Conservation (phyloP, 2,329 filamentous ascomycete species). For the Penicillium aurantiogriseum region DNA sequence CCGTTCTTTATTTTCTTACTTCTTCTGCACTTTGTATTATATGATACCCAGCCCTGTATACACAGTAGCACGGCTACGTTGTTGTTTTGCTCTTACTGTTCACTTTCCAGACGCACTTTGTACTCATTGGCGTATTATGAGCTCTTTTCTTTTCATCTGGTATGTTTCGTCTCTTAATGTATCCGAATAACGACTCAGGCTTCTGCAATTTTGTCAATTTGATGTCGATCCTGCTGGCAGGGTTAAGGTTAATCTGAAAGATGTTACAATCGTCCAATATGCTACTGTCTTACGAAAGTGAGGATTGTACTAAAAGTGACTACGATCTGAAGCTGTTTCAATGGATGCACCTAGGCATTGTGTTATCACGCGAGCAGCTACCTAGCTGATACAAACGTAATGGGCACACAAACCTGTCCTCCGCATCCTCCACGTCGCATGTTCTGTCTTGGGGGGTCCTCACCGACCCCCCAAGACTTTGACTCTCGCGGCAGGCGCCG, state of each 20-base stretch:
- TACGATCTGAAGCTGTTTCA: not conserved
- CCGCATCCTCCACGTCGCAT: not conserved
- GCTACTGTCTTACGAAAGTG: not conserved
- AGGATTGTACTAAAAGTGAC: not conserved
- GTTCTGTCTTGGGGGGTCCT: not conserved
- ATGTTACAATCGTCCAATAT: not conserved
- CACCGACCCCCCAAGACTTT: not conserved
- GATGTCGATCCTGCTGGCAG: not conserved
- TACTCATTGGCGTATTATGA: not conserved
- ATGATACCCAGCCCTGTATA: conserved; percentile 15
- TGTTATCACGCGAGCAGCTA: not conserved
- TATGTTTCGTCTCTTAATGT: too few relatives aligned
- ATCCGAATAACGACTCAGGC: not conserved
- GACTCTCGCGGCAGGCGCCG: not conserved
- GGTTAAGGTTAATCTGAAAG: not conserved
- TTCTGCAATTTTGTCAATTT: not conserved
- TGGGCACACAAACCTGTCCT: not conserved
- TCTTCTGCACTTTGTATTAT: conserved; percentile 11
- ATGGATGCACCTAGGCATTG: not conserved
- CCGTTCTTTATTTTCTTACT: not conserved
- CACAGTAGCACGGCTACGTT: not conserved
- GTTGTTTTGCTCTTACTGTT: not conserved
- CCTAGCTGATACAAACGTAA: too few relatives aligned
- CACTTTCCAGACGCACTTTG: not conserved
- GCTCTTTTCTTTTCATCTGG: not conserved